phyloP scores from a whole-genome alignment of 805 yeast species.

The Brettanomyces anomalus region DNA sequence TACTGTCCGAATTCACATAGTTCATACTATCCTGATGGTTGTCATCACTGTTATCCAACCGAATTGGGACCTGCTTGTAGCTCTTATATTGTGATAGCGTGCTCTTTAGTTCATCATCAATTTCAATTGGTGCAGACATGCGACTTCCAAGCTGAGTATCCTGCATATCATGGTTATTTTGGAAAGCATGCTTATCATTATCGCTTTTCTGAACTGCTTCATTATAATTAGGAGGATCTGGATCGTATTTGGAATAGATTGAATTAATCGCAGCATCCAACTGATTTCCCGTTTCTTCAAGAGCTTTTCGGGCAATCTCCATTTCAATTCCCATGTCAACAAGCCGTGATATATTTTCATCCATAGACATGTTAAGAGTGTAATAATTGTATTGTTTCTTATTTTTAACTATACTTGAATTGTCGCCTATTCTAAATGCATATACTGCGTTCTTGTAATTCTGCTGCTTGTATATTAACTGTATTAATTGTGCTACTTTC shows the following conservation, averaged over 20 bases:
- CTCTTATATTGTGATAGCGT: not conserved
- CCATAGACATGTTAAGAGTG: constrained; percentile 11
- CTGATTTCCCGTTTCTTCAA: constrained; percentile 19
- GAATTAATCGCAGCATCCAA: constrained; percentile 27
- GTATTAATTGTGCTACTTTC: too few relatives aligned
- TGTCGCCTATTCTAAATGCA: too few relatives aligned
- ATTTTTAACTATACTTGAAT: too few relatives aligned
- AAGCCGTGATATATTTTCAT: constrained; percentile 15
- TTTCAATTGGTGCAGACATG: not conserved
- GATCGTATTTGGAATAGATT: constrained; percentile 21
- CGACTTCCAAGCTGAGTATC: not conserved
- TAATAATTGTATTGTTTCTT: too few relatives aligned
- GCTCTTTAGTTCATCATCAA: not conserved
- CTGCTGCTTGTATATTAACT: too few relatives aligned
- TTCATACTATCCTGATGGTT: constrained; percentile 15
- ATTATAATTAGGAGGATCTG: constrained; percentile 5
- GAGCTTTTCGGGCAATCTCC: constrained; percentile 25
- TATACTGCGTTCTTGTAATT: too few relatives aligned
- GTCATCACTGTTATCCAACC: constrained; percentile 15
- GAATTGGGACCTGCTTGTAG: not conserved
- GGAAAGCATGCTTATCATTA: not conserved
- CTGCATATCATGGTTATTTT: not conserved
- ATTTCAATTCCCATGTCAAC: constrained; percentile 22
- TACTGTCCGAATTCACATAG: constrained; percentile 9
- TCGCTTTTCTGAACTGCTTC: not conserved